phyloP scores from a whole-genome alignment of 108 stramenopile genomes.

The Licmophora abbreviata region DNA sequence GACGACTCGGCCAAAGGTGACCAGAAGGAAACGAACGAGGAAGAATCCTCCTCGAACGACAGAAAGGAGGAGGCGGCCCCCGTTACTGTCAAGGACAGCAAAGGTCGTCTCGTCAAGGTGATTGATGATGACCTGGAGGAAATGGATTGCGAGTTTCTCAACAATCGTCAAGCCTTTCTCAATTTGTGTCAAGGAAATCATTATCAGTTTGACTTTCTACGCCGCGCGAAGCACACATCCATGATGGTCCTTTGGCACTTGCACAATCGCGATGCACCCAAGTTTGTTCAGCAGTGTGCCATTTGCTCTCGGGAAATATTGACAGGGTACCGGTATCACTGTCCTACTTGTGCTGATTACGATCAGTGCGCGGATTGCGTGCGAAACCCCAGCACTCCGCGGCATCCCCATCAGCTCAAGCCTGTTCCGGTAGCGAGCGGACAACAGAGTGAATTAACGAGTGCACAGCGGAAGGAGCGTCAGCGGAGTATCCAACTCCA shows the following conservation, averaged over 20 bases:
- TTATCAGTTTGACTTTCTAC: slow-evolving; percentile 97
- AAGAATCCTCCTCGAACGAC: slow-evolving; percentile 16
- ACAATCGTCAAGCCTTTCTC: slow-evolving; percentile 83
- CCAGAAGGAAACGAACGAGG: slow-evolving; percentile 13
- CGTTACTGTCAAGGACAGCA: slow-evolving; percentile 67
- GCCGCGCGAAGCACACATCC: slow-evolving; percentile 95
- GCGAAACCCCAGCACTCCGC: slow-evolving; percentile 58
- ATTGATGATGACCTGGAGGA: slow-evolving; percentile 83
- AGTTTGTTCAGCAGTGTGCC: slow-evolving; percentile 92
- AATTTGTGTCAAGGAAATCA: slow-evolving; percentile 92
- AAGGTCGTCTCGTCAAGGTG: slow-evolving; percentile 75
- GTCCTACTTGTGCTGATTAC: slow-evolving; percentile 88
- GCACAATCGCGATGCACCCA: slow-evolving; percentile 92
- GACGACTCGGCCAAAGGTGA: slow-evolving; percentile 18
- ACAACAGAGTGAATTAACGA: slow-evolving; percentile 76
- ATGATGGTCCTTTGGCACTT: slow-evolving; percentile 99
- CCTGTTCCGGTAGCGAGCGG: slow-evolving; percentile 62
- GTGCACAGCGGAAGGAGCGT: slow-evolving; percentile 88
- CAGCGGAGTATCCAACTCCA: slow-evolving; percentile 90
- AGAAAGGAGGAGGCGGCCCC: slow-evolving; percentile 21
- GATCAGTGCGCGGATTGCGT: slow-evolving; percentile 90
- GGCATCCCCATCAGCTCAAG: slow-evolving; percentile 83
- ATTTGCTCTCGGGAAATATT: slow-evolving; percentile 82
- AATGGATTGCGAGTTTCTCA: slow-evolving; percentile 84
- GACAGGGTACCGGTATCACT: slow-evolving; percentile 76